A percentile compares a stretch with the other conserved stretches of the same genome.
Conservation (phyloP, 2,329 filamentous ascomycete species). For the Nigrograna mackinnonii region DNA sequence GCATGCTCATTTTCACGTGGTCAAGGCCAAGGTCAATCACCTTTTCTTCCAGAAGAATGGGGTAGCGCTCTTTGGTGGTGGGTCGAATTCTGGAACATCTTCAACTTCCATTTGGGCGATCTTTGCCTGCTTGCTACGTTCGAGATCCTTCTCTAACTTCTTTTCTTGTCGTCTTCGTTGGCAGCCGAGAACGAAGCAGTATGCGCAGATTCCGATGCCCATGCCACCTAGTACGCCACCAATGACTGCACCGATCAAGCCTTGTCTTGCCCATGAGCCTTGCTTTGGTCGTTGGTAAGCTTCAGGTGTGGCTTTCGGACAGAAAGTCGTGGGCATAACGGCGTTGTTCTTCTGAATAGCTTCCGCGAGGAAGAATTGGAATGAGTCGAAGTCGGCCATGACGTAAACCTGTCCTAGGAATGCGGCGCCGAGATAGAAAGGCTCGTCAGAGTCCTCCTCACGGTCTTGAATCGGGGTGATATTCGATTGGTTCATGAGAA, state of each 20-base stretch:
- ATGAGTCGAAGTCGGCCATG: conserved; percentile 46
- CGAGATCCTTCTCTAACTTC: conserved; percentile 27
- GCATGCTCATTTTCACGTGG: neutral
- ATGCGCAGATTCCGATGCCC: conserved; percentile 27
- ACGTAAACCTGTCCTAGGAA: conserved; percentile 50
- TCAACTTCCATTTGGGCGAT: conserved; percentile 38
- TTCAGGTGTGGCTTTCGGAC: conserved; percentile 39
- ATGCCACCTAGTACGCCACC: conserved; percentile 42
- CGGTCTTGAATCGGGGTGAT: conserved; percentile 40
- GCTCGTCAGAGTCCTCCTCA: conserved; percentile 24
- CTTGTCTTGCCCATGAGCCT: conserved; percentile 33
- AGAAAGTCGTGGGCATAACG: conserved; percentile 47
- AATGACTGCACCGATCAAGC: conserved; percentile 42
- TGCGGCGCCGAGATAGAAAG: conserved; percentile 43
- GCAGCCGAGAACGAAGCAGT: conserved; percentile 33
- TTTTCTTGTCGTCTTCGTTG: conserved; percentile 29
- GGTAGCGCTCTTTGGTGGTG: conserved; percentile 29
- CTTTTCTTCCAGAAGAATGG: conserved; percentile 36
- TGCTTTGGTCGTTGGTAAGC: conserved; percentile 33
- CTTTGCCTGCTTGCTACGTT: conserved; percentile 29
- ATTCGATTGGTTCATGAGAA: conserved; percentile 42
- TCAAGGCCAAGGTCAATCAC: too few species aligned
- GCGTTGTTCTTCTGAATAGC: conserved; percentile 43
- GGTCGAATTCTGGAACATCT: conserved; percentile 33
- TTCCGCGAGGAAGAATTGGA: conserved; percentile 45